Evolutionary conservation across 2,329 filamentous ascomycete species (phyloP), one percentile per base, ranked within the genome.

Genomic region (Pseudopithomyces chartarum): DNA sequence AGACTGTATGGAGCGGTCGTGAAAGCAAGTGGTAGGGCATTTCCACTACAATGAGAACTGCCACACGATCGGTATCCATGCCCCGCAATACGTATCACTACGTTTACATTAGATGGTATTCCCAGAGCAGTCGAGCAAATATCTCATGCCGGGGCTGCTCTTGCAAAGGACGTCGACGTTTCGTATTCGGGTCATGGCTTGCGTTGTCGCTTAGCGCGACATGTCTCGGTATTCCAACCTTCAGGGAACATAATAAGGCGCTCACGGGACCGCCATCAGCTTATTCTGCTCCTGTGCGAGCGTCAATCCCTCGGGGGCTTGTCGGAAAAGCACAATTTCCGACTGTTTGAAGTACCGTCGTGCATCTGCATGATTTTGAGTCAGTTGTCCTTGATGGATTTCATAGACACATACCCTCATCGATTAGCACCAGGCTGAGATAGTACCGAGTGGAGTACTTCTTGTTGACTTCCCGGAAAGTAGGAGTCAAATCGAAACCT

Each of bases 391-490:
- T 29, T 71, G 40, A 53, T 38, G 47, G 23, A 42, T n/a, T 69
- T 62, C 23, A 22, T 20, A 40, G 8, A 17, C 36, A 58, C 64
- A 45, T 79, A 90, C 91, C 91, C 86, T 97, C 93, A 71, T 97
- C 93, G 66, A 97, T 97, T 65, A 97, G 84, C 20, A 99, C 95
- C 60, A 99, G 81, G 74, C 93, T 97, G 61, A 99, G 85, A 79
- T 99, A 99, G 80, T 99, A 99, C 70, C 95, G 85, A 36, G 94
- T 98, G 23, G 94, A 98, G 78, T 97, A 99, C 80, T 99, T 99
- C 84, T 99, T 99, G 85, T 99, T 99, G 66, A 99, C 96, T 76
- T 99, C 95, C 60, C 95, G 90, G 85, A 99, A 99, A 12, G 95
- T 99, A 15, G 95, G 95, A 4, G 95, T 99, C 61, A 99, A 80